Conservation (phyloP, 1,139 yeast genomes). For the Insectozyma bohioensis region DNA sequence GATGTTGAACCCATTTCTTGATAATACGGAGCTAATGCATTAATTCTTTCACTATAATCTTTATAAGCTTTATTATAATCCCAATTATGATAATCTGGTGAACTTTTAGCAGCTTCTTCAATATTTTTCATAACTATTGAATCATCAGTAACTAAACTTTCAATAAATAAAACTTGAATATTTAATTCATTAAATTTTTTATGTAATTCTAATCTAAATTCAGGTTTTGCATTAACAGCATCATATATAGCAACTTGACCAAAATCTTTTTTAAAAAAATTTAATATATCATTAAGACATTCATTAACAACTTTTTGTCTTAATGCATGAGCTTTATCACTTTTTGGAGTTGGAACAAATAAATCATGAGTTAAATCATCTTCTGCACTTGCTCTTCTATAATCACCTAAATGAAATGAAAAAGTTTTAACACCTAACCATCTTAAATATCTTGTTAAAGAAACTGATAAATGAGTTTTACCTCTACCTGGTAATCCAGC, state of each 20-base stretch:
- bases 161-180: constrained; percentile 83
- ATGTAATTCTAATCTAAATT: constrained; percentile 61
- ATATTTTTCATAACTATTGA: constrained; percentile 72
- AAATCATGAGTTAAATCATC: constrained; percentile 66
- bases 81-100: constrained; percentile 87
- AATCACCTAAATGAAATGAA: constrained; percentile 90
- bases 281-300: constrained; percentile 68
- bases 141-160: constrained; percentile 78
- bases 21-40: constrained; percentile 50
- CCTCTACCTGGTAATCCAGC: constrained; percentile 98
- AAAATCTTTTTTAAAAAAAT: constrained; percentile 67
- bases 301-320: constrained; percentile 61
- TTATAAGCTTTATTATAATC: constrained; percentile 58
- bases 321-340: constrained; percentile 51
- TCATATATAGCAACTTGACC: constrained; percentile 97
- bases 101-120: constrained; percentile 74
- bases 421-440: constrained; percentile 96
- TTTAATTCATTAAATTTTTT: constrained; percentile 53
- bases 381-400: constrained; percentile 63
- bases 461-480: constrained; percentile 88
- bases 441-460: constrained; percentile 84
- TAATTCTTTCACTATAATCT: constrained; percentile 58
- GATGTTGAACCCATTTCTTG: constrained; percentile 47
- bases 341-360: constrained; percentile 61
- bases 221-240: constrained; percentile 83